A percentile compares a stretch with the other conserved stretches of the same genome.
phyloP scores from a whole-genome alignment of 805 yeast genomes.

The Starmerella sirachaensis region DNA sequence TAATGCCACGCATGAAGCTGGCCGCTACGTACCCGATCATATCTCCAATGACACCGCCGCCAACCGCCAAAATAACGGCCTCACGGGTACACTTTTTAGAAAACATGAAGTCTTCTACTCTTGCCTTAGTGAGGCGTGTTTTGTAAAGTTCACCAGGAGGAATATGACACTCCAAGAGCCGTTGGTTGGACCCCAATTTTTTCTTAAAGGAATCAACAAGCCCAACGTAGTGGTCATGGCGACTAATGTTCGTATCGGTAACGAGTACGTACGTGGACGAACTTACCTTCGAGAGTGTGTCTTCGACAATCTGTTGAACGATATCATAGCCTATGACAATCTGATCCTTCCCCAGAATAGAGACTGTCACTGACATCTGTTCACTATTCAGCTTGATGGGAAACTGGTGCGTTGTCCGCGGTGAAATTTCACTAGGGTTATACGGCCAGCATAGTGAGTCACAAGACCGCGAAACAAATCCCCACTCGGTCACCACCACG shows the following conservation, averaged over 20 bases:
- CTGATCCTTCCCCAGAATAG: constrained; percentile 68
- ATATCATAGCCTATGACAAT: constrained; percentile 86
- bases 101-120: constrained; percentile 80
- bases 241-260: constrained; percentile 65
- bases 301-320: constrained; percentile 57
- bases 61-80: constrained; percentile 84
- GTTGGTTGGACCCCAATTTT: constrained; percentile 20
- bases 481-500: too few species aligned
- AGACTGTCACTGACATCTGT: constrained; percentile 35
- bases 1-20: constrained; percentile 95
- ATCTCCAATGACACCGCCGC: constrained; percentile 95
- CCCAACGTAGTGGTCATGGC: constrained; percentile 36
- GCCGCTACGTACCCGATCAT: constrained; percentile 99
- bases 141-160: constrained; percentile 92
- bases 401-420: too few species aligned
- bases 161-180: constrained; percentile 62
- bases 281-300: constrained; percentile 46
- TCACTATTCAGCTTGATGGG: too few species aligned
- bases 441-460: too few species aligned
- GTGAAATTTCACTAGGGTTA: too few species aligned
- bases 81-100: constrained; percentile 86
- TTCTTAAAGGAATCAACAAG: constrained; percentile 28
- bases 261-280: constrained; percentile 89
- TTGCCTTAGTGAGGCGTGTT: constrained; percentile 77
- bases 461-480: too few species aligned